Conservation (phyloP, 495 filamentous ascomycete species). For the Podospora bellae-mahoneyi region DNA sequence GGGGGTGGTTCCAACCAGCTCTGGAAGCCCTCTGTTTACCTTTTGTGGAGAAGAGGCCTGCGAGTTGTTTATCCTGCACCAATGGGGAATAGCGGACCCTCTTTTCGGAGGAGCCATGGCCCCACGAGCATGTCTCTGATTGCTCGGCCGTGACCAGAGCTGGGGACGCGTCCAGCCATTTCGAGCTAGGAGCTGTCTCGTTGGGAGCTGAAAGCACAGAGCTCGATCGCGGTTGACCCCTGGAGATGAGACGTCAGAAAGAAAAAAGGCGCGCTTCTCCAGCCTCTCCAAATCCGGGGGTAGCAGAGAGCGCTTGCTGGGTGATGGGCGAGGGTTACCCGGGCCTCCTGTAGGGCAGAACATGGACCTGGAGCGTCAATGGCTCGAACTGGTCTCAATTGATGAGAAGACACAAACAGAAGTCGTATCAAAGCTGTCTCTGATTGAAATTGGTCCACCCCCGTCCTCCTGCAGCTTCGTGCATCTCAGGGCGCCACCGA, state of each 20-base stretch:
- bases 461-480: background rate
- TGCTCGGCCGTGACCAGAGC: conserved; percentile 19
- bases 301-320: background rate
- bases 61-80: conserved; percentile 2
- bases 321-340: background rate
- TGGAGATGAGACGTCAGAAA: too few relatives aligned
- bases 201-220: conserved; percentile 31
- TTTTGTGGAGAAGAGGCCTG: background rate
- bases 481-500: conserved; percentile 10
- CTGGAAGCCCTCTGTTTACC: conserved; percentile 6
- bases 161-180: conserved; percentile 27
- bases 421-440: background rate
- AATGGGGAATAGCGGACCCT: background rate
- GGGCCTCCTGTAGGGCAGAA: background rate
- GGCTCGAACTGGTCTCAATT: conserved; percentile 11
- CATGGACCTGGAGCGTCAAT: background rate
- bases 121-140: conserved; percentile 22
- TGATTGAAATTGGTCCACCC: background rate
- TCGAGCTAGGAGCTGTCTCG: conserved; percentile 29
- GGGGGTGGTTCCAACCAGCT: conserved; percentile 2
- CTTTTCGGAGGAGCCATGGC: background rate
- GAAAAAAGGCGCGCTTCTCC: conserved; percentile 8
- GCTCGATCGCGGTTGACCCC: conserved; percentile 3
- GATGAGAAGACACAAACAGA: background rate
- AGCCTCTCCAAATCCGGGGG: conserved; percentile 13